Base-by-base conservation (phyloP, 208 protist species). In the Leishmania amazonensis region DNA sequence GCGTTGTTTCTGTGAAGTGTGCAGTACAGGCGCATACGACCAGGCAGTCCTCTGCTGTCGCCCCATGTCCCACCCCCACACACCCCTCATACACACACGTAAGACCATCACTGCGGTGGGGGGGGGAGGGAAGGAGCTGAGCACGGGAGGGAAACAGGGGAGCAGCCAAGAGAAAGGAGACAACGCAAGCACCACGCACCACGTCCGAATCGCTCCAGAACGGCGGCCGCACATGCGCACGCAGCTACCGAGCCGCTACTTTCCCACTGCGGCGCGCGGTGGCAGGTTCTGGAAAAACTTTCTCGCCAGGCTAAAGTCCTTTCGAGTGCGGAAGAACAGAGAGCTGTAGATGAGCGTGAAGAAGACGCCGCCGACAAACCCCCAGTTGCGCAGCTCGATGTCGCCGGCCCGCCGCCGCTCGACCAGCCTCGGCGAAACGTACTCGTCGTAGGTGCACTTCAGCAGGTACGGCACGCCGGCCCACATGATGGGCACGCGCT, bases 401-500 rank as follows among this genome's bases (percentile, higher is more conserved):
- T 88, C 79, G 6, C 85, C 89, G 2, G 53, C 42, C 11, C 83
- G 77, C 3, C 91, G 89, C 64, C 68, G 86, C 65, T 95, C 94
- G 1, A 95, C 45, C 84, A 88, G 92, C 35, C 81, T 87, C 19
- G 92, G 94, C 31, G 76, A 83, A 75, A 96, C 85, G 80, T 95
- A 97, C 87, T 97, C 94, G 68, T 96, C 93, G 75, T 95, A 95
- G 9, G 85, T 75, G 81, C 93, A 96, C 83, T 94, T 93, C 21
- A 84, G 31, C 38, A 96, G 76, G 78, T 96, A 97, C 3, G 89
- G 88, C 6, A 85, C 77, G 74, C 89, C 91, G 49, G 94, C 17
- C 65, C 80, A 95, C 51, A 87, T 80, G 47, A 91, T 78, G 9
- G 89, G 92, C 3, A 79, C 76, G 1, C 87, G 83, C 83, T 91